A percentile compares a stretch with the other conserved stretches of the same genome.
Conservation (phyloP, 805 yeast genomes). For the baker's yeast (Saccharomyces cerevisiae) region DNA sequence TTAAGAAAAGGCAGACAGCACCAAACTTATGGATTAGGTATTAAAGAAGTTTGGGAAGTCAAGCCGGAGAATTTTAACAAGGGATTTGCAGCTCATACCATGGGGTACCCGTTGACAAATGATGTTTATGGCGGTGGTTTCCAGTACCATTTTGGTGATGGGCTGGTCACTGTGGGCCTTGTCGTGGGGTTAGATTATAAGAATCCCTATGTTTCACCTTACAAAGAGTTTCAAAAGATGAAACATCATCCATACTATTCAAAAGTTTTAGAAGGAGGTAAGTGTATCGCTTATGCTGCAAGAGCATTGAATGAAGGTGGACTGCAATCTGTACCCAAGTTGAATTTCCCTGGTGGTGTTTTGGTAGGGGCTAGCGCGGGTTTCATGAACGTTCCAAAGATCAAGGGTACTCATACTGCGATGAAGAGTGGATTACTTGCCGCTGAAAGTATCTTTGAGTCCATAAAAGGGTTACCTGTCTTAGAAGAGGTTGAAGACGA, state of each 20-base stretch:
- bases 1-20: slow-evolving; percentile 53
- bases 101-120: slow-evolving; percentile 77
- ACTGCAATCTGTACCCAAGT: slow-evolving; percentile 79
- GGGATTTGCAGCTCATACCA: slow-evolving; percentile 77
- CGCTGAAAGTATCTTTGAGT: slow-evolving; percentile 69
- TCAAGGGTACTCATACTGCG: slow-evolving; percentile 96
- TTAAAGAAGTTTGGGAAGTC: slow-evolving; percentile 97
- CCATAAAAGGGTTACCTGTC: slow-evolving; percentile 38
- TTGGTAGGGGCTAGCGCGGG: slow-evolving; percentile 95
- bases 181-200: slow-evolving; percentile 91
- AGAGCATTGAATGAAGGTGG: slow-evolving; percentile 98
- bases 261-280: slow-evolving; percentile 73
- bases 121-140: slow-evolving; percentile 94
- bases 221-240: slow-evolving; percentile 91
- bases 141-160: slow-evolving; percentile 93
- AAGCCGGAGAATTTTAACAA: slow-evolving; percentile 67
- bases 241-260: slow-evolving; percentile 83
- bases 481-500: slow-evolving; percentile 31
- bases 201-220: slow-evolving; percentile 93
- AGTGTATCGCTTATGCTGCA: slow-evolving; percentile 89
- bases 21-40: slow-evolving; percentile 93
- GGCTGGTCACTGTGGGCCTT: slow-evolving; percentile 83
- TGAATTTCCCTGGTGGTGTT: slow-evolving; percentile 93
- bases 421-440: slow-evolving; percentile 94
- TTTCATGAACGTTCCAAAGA: slow-evolving; percentile 92